Evolutionary conservation across 805 yeast genomes (phyloP).

Genomic region (Yarrowia keelungensis): DNA sequence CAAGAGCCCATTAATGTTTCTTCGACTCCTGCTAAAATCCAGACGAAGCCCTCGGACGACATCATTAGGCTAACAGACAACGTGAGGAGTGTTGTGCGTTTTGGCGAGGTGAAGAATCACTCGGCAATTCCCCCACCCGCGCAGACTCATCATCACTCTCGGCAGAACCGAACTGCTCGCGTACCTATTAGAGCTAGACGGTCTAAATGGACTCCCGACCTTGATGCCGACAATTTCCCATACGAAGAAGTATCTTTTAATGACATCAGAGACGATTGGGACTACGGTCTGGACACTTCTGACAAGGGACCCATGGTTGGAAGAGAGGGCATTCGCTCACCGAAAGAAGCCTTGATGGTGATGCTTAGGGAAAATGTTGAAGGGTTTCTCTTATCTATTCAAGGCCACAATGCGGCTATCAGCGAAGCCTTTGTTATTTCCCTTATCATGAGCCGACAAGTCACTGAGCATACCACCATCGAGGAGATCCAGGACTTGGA

Average conservation of each 20-base stretch:
- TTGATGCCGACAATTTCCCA: not conserved
- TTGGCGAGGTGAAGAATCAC: no score
- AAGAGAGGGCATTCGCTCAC: not conserved
- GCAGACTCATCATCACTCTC: no score
- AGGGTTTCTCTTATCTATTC: not conserved
- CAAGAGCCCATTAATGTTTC: no score
- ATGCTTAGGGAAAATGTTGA: not conserved
- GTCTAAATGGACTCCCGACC: no score
- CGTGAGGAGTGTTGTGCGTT: no score
- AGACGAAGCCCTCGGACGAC: no score
- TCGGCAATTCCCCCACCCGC: no score
- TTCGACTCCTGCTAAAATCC: no score
- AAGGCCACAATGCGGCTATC: not conserved
- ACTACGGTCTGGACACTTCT: not conserved
- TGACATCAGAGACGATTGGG: not conserved
- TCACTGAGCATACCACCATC: not conserved
- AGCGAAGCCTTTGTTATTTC: not conserved
- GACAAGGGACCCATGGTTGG: conserved; percentile 4
- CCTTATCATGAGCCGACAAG: conserved; percentile 1
- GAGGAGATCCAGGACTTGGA: not conserved
- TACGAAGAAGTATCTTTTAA: not conserved
- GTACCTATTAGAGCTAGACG: no score
- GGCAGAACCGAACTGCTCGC: no score
- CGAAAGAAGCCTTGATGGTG: not conserved
- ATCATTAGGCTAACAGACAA: no score